Percentiles rank a stretch among this genome's conserved stretches.
Evolutionary conservation across 2,329 filamentous ascomycete species (phyloP).

Genomic region (Penicillium sp.): DNA sequence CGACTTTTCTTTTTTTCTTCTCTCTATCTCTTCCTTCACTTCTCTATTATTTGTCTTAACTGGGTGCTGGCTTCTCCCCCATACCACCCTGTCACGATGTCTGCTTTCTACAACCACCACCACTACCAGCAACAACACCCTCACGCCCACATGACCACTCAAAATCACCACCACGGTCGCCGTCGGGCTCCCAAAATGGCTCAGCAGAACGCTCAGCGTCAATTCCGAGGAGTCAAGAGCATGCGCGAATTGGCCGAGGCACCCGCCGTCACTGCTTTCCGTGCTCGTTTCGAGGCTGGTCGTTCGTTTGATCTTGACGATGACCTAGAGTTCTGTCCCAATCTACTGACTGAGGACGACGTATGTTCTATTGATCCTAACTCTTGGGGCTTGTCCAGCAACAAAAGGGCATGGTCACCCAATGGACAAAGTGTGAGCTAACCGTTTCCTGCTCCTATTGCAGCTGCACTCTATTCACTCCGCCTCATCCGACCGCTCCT

Average conservation of each 20-base stretch:
- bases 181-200: conserved; percentile 81
- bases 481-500: conserved; percentile 87
- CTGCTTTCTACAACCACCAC: conserved; percentile 49
- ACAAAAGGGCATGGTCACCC: background rate
- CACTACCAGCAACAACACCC: conserved; percentile 48
- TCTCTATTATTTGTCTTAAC: conserved; percentile 26
- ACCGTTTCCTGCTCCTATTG: conserved; percentile 20
- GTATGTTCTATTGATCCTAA: conserved; percentile 56
- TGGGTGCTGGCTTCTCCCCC: conserved; percentile 33
- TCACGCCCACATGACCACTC: conserved; percentile 55
- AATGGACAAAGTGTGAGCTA: conserved; percentile 15
- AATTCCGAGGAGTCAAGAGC: conserved; percentile 81
- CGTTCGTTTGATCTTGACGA: conserved; percentile 95
- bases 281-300: conserved; percentile 85
- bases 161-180: conserved; percentile 80
- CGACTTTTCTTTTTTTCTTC: conserved; percentile 25
- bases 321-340: conserved; percentile 93
- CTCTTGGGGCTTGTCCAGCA: background rate
- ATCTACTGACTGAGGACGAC: conserved; percentile 89
- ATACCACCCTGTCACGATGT: conserved; percentile 44
- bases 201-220: conserved; percentile 81
- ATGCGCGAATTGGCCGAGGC: conserved; percentile 85
- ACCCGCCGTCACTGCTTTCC: conserved; percentile 76
- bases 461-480: conserved; percentile 92
- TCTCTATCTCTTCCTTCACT: conserved; percentile 30